Percentiles rank a stretch among this genome's conserved stretches.
Conservation (phyloP, 352 stramenopile genomes). For the Peronospora destructor region DNA sequence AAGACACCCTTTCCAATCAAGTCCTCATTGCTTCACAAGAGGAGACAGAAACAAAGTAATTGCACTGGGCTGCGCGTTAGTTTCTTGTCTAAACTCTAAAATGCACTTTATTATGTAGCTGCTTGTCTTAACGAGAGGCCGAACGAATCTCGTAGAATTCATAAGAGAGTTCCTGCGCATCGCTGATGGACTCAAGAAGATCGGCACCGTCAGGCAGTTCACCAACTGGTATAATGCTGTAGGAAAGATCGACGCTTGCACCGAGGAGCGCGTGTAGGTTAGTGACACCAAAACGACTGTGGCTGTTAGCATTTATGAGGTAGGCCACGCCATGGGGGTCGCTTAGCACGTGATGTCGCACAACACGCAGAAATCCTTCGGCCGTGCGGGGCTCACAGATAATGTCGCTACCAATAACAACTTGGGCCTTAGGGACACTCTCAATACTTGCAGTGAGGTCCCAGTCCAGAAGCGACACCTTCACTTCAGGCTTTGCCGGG, state of each 20-base stretch:
- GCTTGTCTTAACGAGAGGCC: constrained; percentile 9
- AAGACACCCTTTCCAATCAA: no score
- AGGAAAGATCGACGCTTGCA: constrained; percentile 48
- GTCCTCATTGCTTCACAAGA: no score
- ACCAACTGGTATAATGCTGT: constrained; percentile 61
- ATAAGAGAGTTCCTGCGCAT: constrained; percentile 75
- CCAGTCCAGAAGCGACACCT: constrained; percentile 67
- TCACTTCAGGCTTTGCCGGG: constrained; percentile 39
- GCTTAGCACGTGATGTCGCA: constrained; percentile 47
- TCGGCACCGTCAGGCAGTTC: constrained; percentile 46
- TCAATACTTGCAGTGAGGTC: constrained; percentile 64
- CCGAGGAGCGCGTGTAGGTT: constrained; percentile 65
- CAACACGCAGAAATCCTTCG: constrained; percentile 78
- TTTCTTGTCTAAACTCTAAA: not conserved
- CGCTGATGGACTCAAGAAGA: constrained; percentile 69
- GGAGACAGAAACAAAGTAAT: not conserved
- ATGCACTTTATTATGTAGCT: constrained; percentile 14
- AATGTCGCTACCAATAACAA: constrained; percentile 82
- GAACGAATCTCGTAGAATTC: constrained; percentile 82
- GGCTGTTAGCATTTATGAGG: constrained; percentile 82
- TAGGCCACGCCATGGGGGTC: constrained; percentile 54
- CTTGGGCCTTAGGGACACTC: constrained; percentile 48
- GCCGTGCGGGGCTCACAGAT: constrained; percentile 84
- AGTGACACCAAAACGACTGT: constrained; percentile 78
- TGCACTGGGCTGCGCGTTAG: not conserved